Evolutionary conservation across 208 protist species (phyloP).

Genomic region (Wallacemonas sp.): DNA sequence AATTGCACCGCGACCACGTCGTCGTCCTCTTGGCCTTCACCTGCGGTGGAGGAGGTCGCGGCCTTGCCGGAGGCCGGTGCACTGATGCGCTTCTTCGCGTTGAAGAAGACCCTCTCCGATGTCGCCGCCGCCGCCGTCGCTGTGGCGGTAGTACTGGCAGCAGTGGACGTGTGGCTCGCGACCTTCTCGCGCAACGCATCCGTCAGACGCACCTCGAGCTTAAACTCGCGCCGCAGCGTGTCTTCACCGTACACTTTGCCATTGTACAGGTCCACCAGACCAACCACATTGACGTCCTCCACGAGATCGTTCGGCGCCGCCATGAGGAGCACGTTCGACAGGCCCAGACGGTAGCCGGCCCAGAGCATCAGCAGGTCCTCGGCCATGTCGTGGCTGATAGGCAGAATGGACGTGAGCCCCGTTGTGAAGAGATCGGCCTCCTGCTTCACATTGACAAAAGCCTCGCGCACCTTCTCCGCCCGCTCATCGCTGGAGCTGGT

Average conservation of each 20-base stretch:
- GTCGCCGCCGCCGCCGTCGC: background rate
- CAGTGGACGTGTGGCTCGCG: background rate
- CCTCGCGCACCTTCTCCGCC: background rate
- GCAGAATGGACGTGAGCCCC: slow-evolving; percentile 38
- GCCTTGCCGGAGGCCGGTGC: too few relatives aligned
- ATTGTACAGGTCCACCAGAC: slow-evolving; percentile 7
- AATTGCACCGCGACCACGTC: slow-evolving; percentile 4
- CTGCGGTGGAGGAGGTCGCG: too few relatives aligned
- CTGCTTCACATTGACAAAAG: background rate
- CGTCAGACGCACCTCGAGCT: slow-evolving; percentile 10
- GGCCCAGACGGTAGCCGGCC: slow-evolving; percentile 49
- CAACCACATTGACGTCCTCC: slow-evolving; percentile 32
- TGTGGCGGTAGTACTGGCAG: background rate
- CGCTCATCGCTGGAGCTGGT: background rate
- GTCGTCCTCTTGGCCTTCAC: background rate
- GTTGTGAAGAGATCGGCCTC: slow-evolving; percentile 15
- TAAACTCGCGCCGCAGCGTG: slow-evolving; percentile 10
- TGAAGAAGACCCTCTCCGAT: background rate
- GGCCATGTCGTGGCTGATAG: slow-evolving; percentile 56
- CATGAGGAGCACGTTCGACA: slow-evolving; percentile 65
- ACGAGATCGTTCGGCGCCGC: slow-evolving; percentile 72
- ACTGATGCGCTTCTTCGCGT: too few relatives aligned
- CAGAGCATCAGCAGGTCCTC: slow-evolving; percentile 67
- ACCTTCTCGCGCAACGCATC: slow-evolving; percentile 7
- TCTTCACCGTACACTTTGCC: slow-evolving; percentile 17